Conservation (phyloP, 2,329 filamentous ascomycete species). For the Colletotrichum musicola region DNA sequence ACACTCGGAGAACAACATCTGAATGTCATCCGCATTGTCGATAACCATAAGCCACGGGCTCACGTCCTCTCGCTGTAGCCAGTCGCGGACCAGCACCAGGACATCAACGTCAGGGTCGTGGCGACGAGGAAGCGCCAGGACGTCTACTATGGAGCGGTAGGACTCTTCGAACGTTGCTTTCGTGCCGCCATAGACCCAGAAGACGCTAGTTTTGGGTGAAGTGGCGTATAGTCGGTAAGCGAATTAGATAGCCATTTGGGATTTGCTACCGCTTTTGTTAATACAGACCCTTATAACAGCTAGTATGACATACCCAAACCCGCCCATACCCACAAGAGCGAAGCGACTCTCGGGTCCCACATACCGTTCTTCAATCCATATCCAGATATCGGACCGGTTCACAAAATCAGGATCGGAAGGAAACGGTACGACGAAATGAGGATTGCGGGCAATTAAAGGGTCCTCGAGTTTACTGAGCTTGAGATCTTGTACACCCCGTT, state of each 20-base stretch:
- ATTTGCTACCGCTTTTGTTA: conserved; percentile 38
- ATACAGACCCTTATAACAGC: background rate
- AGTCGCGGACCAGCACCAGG: conserved; percentile 36
- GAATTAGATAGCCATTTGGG: conserved; percentile 40
- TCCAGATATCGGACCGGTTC: conserved; percentile 25
- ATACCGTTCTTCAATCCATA: conserved; percentile 30
- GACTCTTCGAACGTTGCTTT: conserved; percentile 36
- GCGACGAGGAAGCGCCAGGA: conserved; percentile 27
- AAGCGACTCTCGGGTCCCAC: conserved; percentile 1
- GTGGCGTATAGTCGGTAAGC: conserved; percentile 26
- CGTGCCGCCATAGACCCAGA: conserved; percentile 36
- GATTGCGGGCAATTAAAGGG: conserved; percentile 12
- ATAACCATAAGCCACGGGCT: conserved; percentile 42
- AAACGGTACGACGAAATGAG: conserved; percentile 34
- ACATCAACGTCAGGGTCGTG: conserved; percentile 32
- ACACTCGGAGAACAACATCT: conserved; percentile 6
- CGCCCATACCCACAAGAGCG: conserved; percentile 36
- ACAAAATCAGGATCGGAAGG: conserved; percentile 38
- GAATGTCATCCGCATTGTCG: conserved; percentile 40
- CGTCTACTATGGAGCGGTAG: conserved; percentile 31
- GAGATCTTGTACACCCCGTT: background rate
- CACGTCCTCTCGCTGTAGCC: conserved; percentile 38
- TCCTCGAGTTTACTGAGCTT: background rate
- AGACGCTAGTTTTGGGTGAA: conserved; percentile 28
- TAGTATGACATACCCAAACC: conserved; percentile 31